Conservation (phyloP, 1,284 basidiomycete species). For the Stygiomarasmius scandens region DNA sequence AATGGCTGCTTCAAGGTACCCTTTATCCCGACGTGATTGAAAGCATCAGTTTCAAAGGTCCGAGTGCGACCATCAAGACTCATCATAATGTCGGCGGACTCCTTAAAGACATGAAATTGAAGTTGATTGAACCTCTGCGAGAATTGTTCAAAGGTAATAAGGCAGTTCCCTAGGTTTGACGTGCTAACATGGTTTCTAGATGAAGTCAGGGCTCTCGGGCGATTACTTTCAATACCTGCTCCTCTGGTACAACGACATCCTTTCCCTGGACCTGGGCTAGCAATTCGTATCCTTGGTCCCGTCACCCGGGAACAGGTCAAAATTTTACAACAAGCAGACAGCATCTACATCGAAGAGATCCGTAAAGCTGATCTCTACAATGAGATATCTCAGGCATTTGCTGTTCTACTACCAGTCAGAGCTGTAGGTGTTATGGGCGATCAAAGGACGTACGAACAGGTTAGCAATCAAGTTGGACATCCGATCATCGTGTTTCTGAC, state of each 20-base stretch:
- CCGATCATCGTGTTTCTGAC: not conserved
- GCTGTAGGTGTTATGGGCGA: conserved; percentile 99
- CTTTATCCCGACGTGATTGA: conserved; percentile 99
- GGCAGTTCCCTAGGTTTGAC: conserved; percentile 6
- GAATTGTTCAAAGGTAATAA: conserved; percentile 94
- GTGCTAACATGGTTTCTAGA: conserved; percentile 51
- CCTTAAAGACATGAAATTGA: conserved; percentile 97
- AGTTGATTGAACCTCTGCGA: conserved; percentile 96
- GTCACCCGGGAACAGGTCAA: conserved; percentile 93
- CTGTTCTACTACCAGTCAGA: conserved; percentile 93
- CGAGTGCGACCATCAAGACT: conserved; percentile 98
- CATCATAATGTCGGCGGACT: conserved; percentile 99
- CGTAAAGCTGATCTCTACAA: conserved; percentile 91
- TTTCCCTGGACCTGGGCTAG: conserved; percentile 98
- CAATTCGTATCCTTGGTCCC: conserved; percentile 97
- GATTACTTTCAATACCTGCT: conserved; percentile 88
- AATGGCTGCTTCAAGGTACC: conserved; percentile 98
- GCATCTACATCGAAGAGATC: conserved; percentile 98
- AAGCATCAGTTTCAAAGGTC: conserved; percentile 99
- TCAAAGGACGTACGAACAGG: conserved; percentile 96
- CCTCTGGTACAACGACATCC: conserved; percentile 96
- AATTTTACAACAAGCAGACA: conserved; percentile 94
- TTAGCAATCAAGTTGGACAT: conserved; percentile 32
- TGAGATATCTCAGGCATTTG: conserved; percentile 96
- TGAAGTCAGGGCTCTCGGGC: conserved; percentile 93